Base-by-base conservation (phyloP, 2,329 filamentous ascomycete genomes). In the Acephala macrosclerotiorum region DNA sequence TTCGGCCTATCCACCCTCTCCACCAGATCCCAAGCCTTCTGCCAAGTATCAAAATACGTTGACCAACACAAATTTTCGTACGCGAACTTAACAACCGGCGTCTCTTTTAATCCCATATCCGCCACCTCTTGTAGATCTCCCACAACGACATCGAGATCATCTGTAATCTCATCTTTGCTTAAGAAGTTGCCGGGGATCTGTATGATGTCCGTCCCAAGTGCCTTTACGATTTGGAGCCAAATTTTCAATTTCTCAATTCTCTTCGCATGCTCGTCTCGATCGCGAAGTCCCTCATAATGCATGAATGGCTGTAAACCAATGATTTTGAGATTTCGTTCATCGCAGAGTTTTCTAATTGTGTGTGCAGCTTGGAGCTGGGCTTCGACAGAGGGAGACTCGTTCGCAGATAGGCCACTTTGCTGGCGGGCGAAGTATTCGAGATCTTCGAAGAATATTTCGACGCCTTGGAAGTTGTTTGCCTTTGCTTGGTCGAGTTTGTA, bases 401-500 rank as follows among this genome's bases (percentile, higher is more conserved):
- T 69, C 2, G 77, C 79, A 29, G 80, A 74, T 26, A 77, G 75
- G 38, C 80, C 79, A 2, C 81, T 76, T 3, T 84, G 75, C 1
- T 80, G 75, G 36, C 76, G 71, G 70, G 89, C 87, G 11, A 90
- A 73, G 71, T 88, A 86, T 68, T 87, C 81, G 1, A 94, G 83
- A 75, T 94, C 91, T 75, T 94, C 91, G 76, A 90, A 88, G 80
- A 93, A 93, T 18, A 93, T 81, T 75, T 94, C 92, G 70, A 94
- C 85, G 61, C 90, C 90, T 65, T 84, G 77, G 75, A 92, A 87
- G 29, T 87, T 87, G 71, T 91, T 84, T 60, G 83, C 81, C 4
- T 84, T 81, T 4, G 91, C 91, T 80, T 88, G 85, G 75, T 89
- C 84, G 58, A 95, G 84, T 74, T 93, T 94, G 75, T 85, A 80